Conservation (phyloP, 768 basidiomycete genomes). For the Termitomyces sp. region DNA sequence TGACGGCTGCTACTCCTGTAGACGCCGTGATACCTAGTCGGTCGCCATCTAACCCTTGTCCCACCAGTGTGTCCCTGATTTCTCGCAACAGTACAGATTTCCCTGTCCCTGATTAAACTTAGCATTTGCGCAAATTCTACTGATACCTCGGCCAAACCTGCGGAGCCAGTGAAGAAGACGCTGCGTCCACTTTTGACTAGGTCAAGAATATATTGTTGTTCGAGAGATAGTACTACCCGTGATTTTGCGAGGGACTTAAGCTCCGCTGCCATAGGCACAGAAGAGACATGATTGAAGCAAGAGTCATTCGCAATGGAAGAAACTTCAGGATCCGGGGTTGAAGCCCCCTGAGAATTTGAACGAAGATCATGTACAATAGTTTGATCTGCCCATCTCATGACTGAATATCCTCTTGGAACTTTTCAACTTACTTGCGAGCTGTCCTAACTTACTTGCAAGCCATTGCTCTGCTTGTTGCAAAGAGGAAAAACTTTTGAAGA, state of each 20-base stretch:
- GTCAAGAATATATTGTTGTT: slow-evolving; percentile 44
- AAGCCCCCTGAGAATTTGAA: not conserved
- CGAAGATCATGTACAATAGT: not conserved
- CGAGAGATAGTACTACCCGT: slow-evolving; percentile 37
- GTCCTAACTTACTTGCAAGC: slow-evolving; percentile 24
- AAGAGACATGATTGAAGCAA: too few relatives aligned
- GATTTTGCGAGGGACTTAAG: not conserved
- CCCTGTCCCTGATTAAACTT: slow-evolving; percentile 52
- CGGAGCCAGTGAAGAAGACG: slow-evolving; percentile 85
- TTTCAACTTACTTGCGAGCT: too few relatives aligned
- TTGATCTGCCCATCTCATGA: not conserved
- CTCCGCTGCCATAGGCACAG: not conserved
- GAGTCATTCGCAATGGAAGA: not conserved
- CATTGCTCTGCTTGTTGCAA: slow-evolving; percentile 43
- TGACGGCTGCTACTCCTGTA: slow-evolving; percentile 74
- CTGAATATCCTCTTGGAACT: not conserved
- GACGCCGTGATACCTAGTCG: slow-evolving; percentile 69
- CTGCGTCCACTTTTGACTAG: slow-evolving; percentile 53
- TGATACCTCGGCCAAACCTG: slow-evolving; percentile 40
- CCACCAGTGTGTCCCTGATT: slow-evolving; percentile 50
- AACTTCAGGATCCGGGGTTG: not conserved
- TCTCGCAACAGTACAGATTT: slow-evolving; percentile 78
- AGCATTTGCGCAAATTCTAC: not conserved
- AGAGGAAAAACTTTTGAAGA: slow-evolving; percentile 44
- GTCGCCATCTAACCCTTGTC: slow-evolving; percentile 12